Evolutionary conservation across 23 red algal genomes (phyloP), one percentile per base, ranked within the genome.

Genomic region (Agarophyton chilense): DNA sequence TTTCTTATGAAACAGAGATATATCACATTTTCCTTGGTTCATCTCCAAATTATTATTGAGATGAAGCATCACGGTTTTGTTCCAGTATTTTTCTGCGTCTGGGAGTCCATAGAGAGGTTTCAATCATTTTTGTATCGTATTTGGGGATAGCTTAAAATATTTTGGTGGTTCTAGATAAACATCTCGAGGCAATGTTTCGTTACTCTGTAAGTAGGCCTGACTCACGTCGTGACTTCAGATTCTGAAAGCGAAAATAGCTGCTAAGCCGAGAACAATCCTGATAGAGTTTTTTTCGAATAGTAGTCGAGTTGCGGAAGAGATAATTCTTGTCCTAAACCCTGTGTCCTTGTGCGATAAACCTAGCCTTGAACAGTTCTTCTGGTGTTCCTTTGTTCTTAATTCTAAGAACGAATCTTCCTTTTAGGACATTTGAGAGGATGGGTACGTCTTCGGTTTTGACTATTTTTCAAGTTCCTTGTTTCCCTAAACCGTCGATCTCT

Each of bases 341-440:
- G 18, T 80, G 29, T 26, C 52, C 76, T 80, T 80, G 76, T 1
- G 51, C 42, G 28, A 80, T 57, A 18, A 52, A 55, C 2, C 0
- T n/a, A 8, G 42, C 76, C 38, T 80, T 54, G 47, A 24, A 81
- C 1, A 55, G 22, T 49, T 81, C 47, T 25, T 81, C 53, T 3
- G 47, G 45, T n/a, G 77, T 81, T 1, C 35, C 52, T 34, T 81
- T 81, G 52, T 81, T 61, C 35, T 81, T 81, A 22, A 81, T 81
- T 2, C 45, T 54, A 35, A 55, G 77, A 81, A 50, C 77, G 77
- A 81, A 58, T 28, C 77, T 57, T 75, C 36, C 70, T 50, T 22
- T 6, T 13, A 75, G 70, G 1, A 75, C 12, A 45, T 75, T 46
- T 1, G 25, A 31, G 28, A 44, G 13, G 1, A 25, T 28, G 11